phyloP scores from a whole-genome alignment of 306 rosid species.

The Sicyos edulis region DNA sequence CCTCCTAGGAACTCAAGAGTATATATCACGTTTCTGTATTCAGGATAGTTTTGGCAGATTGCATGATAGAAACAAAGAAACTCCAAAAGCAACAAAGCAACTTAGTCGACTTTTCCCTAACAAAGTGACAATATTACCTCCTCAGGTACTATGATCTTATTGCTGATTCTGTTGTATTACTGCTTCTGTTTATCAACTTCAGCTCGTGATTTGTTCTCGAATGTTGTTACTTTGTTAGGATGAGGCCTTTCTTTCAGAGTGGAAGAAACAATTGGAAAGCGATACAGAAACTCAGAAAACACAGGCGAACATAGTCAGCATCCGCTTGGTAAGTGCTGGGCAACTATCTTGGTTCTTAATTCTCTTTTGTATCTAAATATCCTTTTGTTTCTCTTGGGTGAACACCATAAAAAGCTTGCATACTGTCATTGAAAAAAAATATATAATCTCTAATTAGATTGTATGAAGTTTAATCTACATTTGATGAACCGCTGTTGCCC shows the following conservation, averaged over 20 bases:
- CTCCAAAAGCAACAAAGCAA: slow-evolving; percentile 71
- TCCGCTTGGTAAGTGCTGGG: slow-evolving; percentile 58
- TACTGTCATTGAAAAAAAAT: background rate
- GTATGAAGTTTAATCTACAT: background rate
- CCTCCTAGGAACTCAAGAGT: slow-evolving; percentile 15
- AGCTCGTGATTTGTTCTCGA: slow-evolving; percentile 14
- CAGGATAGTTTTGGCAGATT: slow-evolving; percentile 78
- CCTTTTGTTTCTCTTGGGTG: background rate
- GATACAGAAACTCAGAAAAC: slow-evolving; percentile 84
- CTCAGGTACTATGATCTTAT: slow-evolving; percentile 53
- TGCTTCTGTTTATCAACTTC: slow-evolving; percentile 15
- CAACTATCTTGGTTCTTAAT: background rate
- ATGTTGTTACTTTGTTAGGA: slow-evolving; percentile 45
- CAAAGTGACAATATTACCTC: slow-evolving; percentile 71
- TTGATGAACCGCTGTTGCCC: background rate
- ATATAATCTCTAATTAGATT: background rate
- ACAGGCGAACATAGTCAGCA: slow-evolving; percentile 59
- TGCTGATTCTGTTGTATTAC: background rate
- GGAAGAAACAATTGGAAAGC: slow-evolving; percentile 82
- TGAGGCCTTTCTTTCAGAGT: slow-evolving; percentile 64
- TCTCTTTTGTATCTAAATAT: background rate
- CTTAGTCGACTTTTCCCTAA: slow-evolving; percentile 79
- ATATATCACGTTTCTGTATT: slow-evolving; percentile 22
- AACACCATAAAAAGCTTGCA: background rate
- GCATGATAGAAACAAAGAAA: slow-evolving; percentile 81